phyloP scores from a whole-genome alignment of 2,329 filamentous ascomycete species.

The Basipetospora sp. region DNA sequence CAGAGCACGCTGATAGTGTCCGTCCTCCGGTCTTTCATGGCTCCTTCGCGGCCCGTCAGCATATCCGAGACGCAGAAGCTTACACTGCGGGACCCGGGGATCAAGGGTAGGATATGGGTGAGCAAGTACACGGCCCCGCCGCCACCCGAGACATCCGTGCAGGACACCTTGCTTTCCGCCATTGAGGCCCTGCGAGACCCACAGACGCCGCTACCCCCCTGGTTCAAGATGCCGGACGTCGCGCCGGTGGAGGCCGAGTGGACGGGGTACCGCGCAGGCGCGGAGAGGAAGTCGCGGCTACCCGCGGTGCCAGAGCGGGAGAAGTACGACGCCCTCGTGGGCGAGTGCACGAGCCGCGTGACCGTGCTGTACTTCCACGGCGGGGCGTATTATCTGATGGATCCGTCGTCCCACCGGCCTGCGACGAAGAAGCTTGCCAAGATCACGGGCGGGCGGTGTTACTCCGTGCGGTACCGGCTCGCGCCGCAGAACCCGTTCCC shows the following conservation, averaged over 20 bases:
- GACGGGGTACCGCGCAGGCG: constrained; percentile 53
- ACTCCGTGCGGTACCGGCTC: constrained; percentile 60
- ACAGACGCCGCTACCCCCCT: constrained; percentile 9
- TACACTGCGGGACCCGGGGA: constrained; percentile 46
- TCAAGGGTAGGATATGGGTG: constrained; percentile 74
- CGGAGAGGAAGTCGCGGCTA: constrained; percentile 31
- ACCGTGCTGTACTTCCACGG: constrained; percentile 65
- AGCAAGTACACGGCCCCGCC: constrained; percentile 50
- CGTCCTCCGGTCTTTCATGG: constrained; percentile 49
- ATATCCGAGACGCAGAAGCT: constrained; percentile 49
- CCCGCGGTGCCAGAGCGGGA: constrained; percentile 45
- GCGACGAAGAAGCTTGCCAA: constrained; percentile 48
- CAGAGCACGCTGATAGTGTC: constrained; percentile 58
- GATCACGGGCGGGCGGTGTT: constrained; percentile 50
- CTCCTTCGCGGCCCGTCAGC: constrained; percentile 28
- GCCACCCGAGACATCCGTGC: constrained; percentile 40
- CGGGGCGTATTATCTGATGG: constrained; percentile 58
- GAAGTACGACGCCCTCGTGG: constrained; percentile 53
- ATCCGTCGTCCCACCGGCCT: constrained; percentile 51
- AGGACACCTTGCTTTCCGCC: constrained; percentile 41
- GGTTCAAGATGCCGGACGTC: constrained; percentile 24
- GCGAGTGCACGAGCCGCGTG: constrained; percentile 45
- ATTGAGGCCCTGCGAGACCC: constrained; percentile 38
- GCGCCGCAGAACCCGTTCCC: constrained; percentile 65
- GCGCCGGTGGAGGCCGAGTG: constrained; percentile 55